Percentiles rank a stretch among this genome's conserved stretches.
These are phyloP conservation scores for Ramalina peruviana DNA, from an alignment of 495 filamentous ascomycete species.

Conservation along the genomic window DNA sequence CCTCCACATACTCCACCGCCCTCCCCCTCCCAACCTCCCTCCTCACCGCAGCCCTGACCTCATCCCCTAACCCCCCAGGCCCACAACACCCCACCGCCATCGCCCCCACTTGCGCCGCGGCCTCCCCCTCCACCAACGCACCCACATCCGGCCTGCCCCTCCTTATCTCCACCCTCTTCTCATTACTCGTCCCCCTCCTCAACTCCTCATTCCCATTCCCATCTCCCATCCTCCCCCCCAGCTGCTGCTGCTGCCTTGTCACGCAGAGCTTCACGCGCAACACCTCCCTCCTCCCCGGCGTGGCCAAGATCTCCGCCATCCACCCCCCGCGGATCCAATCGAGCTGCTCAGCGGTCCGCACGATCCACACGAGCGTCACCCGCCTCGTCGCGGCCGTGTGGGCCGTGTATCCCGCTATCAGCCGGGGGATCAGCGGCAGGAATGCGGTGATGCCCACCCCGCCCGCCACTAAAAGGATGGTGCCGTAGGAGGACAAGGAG, in stretches of 20 bases:
- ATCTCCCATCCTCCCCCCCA: constrained; percentile 30
- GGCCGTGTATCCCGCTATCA: constrained; percentile 58
- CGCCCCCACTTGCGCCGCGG: constrained; percentile 62
- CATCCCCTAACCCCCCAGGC: constrained; percentile 69
- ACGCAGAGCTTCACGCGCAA: constrained; percentile 79
- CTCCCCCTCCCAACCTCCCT: constrained; percentile 45
- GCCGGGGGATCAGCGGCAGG: constrained; percentile 71
- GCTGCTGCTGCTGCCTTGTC: constrained; percentile 48
- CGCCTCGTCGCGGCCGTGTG: constrained; percentile 67
- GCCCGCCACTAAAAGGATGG: constrained; percentile 77
- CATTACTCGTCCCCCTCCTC: constrained; percentile 30
- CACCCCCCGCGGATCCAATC: constrained; percentile 79
- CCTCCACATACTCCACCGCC: constrained; percentile 78
- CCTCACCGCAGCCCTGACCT: constrained; percentile 62
- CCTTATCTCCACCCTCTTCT: constrained; percentile 66
- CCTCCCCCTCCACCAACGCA: constrained; percentile 61
- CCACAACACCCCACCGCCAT: constrained; percentile 89
- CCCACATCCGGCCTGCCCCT: constrained; percentile 71
- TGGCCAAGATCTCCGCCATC: constrained; percentile 75
- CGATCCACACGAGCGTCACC: constrained; percentile 77
- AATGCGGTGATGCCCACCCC: constrained; percentile 92
- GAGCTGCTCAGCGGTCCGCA: constrained; percentile 71
- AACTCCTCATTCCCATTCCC: constrained; percentile 33
- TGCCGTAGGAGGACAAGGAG: constrained; percentile 77
- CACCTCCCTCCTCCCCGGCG: constrained; percentile 63